Percentiles rank a stretch among this genome's conserved stretches.
phyloP scores from a whole-genome alignment of 2,329 filamentous ascomycete species.

The Paramyrothecium sp. region DNA sequence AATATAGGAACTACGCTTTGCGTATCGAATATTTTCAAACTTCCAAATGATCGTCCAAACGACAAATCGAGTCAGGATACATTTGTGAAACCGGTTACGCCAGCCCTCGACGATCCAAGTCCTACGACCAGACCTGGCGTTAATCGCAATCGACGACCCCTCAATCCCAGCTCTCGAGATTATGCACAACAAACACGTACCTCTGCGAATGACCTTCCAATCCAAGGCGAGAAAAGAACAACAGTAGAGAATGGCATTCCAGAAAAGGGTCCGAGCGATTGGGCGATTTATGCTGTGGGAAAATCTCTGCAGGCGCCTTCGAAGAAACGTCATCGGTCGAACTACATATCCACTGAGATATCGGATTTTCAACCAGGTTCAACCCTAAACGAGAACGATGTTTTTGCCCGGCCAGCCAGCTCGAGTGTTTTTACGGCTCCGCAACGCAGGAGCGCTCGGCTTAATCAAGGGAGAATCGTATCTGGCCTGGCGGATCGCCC shows the following conservation, averaged over 20 bases:
- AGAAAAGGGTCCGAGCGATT: not conserved
- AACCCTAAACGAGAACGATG: constrained; percentile 6
- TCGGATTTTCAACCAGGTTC: constrained; percentile 1
- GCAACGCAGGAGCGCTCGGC: constrained; percentile 14
- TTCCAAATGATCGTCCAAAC: constrained; percentile 5
- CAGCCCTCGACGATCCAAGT: constrained; percentile 1
- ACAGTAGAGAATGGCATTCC: not conserved
- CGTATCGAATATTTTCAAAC: constrained; percentile 11
- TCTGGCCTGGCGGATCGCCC: constrained; percentile 3
- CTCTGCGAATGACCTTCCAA: not conserved
- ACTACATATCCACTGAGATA: not conserved
- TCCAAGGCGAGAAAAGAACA: not conserved
- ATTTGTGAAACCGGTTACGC: too few species aligned
- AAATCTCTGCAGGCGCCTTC: too few species aligned
- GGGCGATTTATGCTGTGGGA: not conserved
- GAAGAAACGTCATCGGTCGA: constrained; percentile 3
- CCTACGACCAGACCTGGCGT: constrained; percentile 3
- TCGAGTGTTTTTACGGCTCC: constrained; percentile 6
- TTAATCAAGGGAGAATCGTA: constrained; percentile 5
- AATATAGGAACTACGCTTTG: constrained; percentile 3
- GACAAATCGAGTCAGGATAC: not conserved
- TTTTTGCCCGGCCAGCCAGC: constrained; percentile 4
- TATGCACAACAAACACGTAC: constrained; percentile 2
- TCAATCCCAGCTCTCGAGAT: constrained; percentile 5
- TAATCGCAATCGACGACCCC: constrained; percentile 7